Percentiles rank a stretch among this genome's conserved stretches.
These are phyloP conservation scores for Pascua guehoae DNA, from an alignment of 1,284 basidiomycete species.

Conservation along the genomic window DNA sequence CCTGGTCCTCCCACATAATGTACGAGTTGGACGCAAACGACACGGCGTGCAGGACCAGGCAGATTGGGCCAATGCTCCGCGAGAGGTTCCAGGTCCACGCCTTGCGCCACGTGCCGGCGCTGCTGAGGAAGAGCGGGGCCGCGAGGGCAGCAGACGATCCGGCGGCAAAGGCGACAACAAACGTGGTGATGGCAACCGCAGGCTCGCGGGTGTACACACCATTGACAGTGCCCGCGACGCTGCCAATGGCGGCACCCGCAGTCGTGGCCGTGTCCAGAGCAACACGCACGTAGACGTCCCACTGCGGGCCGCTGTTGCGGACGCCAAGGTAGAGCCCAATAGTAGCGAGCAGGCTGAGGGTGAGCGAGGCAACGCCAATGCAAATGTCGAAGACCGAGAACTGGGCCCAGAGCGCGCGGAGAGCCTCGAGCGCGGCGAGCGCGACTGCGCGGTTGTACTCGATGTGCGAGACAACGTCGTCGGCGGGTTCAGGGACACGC, in stretches of 20 bases:
- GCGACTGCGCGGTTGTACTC: constrained; percentile 53
- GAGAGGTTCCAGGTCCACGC: constrained; percentile 22
- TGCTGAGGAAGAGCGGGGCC: constrained; percentile 14
- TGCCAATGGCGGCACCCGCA: constrained; percentile 20
- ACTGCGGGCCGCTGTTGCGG: constrained; percentile 36
- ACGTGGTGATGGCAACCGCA: constrained; percentile 53
- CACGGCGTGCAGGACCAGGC: constrained; percentile 64
- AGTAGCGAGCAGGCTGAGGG: constrained; percentile 40
- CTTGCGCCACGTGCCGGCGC: constrained; percentile 8
- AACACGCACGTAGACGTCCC: constrained; percentile 44
- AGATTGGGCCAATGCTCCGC: constrained; percentile 51
- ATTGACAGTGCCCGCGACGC: constrained; percentile 31
- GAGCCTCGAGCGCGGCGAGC: constrained; percentile 63
- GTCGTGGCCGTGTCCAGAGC: constrained; percentile 36
- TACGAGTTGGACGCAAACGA: constrained; percentile 88
- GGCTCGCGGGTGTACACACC: constrained; percentile 44
- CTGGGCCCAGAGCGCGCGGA: constrained; percentile 88
- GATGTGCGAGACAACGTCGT: constrained; percentile 20
- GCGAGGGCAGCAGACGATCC: constrained; percentile 39
- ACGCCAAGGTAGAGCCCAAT: constrained; percentile 46
- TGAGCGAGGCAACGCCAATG: constrained; percentile 56
- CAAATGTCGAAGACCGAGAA: constrained; percentile 78
- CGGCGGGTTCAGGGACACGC: background rate
- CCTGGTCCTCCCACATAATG: constrained; percentile 90
- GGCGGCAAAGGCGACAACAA: constrained; percentile 25